These are phyloP conservation scores for Leersia perrieri DNA, from an alignment of 176 grass and related monocot species.

Conservation along the genomic window DNA sequence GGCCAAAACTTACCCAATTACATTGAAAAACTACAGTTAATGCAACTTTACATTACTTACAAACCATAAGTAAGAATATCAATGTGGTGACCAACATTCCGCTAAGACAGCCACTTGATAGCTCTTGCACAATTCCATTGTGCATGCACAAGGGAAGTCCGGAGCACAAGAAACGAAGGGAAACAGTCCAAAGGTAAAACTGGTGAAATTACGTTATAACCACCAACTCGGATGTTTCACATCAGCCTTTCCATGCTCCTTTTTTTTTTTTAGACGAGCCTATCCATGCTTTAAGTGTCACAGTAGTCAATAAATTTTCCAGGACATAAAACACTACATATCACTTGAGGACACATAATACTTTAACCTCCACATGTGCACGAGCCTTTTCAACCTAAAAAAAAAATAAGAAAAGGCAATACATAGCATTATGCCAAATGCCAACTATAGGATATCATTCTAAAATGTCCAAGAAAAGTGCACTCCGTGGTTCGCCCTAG, in stretches of 20 bases:
- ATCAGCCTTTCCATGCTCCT: too few species aligned
- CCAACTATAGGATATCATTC: background rate
- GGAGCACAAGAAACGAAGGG: background rate
- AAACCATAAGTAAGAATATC: background rate
- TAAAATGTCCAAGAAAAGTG: too few species aligned
- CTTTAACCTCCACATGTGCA: conserved; percentile 64
- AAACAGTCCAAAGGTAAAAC: background rate
- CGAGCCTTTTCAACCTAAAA: conserved; percentile 74
- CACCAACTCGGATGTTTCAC: background rate
- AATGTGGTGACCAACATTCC: background rate
- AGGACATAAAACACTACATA: conserved; percentile 16
- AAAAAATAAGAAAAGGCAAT: background rate
- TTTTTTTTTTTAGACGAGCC: too few species aligned
- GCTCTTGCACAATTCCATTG: background rate
- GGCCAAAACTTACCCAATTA: background rate
- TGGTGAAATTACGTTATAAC: background rate
- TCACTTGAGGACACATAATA: background rate
- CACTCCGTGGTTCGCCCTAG: too few species aligned
- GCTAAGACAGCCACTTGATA: background rate
- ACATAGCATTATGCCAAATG: background rate
- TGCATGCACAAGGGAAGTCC: too few species aligned
- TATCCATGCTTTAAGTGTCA: background rate
- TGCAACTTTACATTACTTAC: background rate
- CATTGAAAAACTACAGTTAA: background rate
- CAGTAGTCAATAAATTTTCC: background rate